These are phyloP conservation scores for Cladophialophora chaetospira DNA, from an alignment of 2,329 filamentous ascomycete genomes.

Conservation along the genomic window DNA sequence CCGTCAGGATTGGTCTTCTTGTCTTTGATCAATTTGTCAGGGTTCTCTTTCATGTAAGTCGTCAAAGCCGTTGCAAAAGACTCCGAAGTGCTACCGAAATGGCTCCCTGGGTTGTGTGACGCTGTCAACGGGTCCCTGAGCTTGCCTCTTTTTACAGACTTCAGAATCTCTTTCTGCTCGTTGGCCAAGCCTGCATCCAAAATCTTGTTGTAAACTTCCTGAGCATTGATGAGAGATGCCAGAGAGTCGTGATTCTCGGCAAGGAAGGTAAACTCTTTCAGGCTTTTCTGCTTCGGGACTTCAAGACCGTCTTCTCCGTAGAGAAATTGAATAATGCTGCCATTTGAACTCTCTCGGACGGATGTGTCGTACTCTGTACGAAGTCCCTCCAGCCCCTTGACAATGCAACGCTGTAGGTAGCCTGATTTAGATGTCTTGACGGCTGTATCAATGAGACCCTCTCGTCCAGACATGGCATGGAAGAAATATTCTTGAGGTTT, in stretches of 20 bases:
- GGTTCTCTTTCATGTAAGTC: conserved; percentile 77
- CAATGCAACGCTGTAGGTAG: conserved; percentile 92
- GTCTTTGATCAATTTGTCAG: conserved; percentile 59
- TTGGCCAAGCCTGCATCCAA: conserved; percentile 18
- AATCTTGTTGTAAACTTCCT: conserved; percentile 40
- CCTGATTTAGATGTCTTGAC: conserved; percentile 98
- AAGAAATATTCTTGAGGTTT: conserved; percentile 98
- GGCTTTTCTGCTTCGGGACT: conserved; percentile 88
- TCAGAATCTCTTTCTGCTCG: conserved; percentile 62
- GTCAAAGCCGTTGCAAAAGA: conserved; percentile 73
- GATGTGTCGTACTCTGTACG: conserved; percentile 91
- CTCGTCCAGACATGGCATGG: conserved; percentile 98
- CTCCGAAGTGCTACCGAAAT: conserved; percentile 86
- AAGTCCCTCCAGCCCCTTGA: conserved; percentile 97
- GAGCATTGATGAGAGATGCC: conserved; percentile 72
- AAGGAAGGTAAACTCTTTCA: conserved; percentile 87
- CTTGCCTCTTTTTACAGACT: conserved; percentile 58
- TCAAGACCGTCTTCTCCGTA: conserved; percentile 97
- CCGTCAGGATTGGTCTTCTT: conserved; percentile 56
- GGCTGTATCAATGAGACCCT: conserved; percentile 97
- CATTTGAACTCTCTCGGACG: conserved; percentile 84
- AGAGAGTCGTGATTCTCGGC: conserved; percentile 82
- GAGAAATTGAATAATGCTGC: conserved; percentile 88
- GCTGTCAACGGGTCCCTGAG: conserved; percentile 75
- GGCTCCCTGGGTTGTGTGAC: conserved; percentile 72